Evolutionary conservation across 257 asterid species (phyloP).

Genomic region (Nicotiana otophora): DNA sequence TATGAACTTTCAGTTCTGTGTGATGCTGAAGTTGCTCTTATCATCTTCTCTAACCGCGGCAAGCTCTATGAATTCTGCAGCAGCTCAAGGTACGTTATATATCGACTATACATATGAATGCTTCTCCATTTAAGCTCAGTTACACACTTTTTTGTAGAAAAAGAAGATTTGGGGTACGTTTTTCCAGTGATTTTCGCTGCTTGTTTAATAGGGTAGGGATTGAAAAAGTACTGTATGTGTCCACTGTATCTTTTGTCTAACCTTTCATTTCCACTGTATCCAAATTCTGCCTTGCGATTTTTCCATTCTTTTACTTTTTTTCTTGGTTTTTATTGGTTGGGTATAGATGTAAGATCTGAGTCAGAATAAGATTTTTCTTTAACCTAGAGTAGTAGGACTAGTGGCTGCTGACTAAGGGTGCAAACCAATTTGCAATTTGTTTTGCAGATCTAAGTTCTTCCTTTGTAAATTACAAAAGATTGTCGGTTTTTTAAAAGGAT

Average conservation of each 20-base stretch:
- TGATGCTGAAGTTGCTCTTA: constrained; percentile 10
- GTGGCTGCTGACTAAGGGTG: neutral
- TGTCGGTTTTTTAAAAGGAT: no score
- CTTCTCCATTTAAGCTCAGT: neutral
- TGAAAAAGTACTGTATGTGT: no score
- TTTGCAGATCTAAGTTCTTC: neutral
- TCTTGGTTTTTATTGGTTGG: neutral
- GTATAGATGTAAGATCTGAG: neutral
- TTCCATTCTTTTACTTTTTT: neutral
- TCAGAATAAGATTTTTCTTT: neutral
- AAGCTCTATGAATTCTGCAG: constrained; percentile 5
- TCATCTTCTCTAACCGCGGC: neutral
- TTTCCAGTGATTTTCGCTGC: no score
- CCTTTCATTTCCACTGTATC: no score
- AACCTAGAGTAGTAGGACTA: neutral
- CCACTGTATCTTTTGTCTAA: no score
- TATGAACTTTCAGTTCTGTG: constrained; percentile 4
- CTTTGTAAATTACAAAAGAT: neutral
- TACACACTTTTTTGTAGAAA: no score
- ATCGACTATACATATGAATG: no score
- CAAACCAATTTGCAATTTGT: neutral
- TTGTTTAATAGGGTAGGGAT: no score
- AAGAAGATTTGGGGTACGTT: no score
- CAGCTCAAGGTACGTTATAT: neutral
- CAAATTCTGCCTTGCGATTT: no score